These are phyloP conservation scores for Meyerozyma guilliermondii DNA, from an alignment of 1,139 yeast genomes.

Conservation along the genomic window DNA sequence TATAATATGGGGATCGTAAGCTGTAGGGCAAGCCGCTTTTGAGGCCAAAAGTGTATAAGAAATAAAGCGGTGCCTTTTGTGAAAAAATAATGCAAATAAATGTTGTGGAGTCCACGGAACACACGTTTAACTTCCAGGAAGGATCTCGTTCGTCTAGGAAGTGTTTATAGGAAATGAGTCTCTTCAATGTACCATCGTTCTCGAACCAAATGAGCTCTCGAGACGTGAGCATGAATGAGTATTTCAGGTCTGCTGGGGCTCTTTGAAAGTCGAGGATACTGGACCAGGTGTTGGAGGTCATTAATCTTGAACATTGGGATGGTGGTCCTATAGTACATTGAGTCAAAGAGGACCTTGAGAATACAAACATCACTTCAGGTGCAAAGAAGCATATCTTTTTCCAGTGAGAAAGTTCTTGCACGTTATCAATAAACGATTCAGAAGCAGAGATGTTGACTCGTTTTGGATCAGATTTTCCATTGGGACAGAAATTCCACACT, in stretches of 20 bases:
- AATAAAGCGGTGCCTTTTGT: constrained; percentile 32
- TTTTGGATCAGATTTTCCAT: constrained; percentile 11
- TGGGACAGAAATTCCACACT: constrained; percentile 25
- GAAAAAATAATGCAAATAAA: constrained; percentile 38
- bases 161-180: constrained; percentile 69
- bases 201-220: constrained; percentile 53
- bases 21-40: constrained; percentile 33
- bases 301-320: constrained; percentile 23
- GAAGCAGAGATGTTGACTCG: constrained; percentile 4
- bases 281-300: constrained; percentile 58
- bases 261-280: constrained; percentile 40
- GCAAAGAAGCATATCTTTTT: constrained; percentile 42
- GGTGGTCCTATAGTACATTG: constrained; percentile 19
- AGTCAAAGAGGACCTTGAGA: constrained; percentile 43
- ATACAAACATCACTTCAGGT: constrained; percentile 30
- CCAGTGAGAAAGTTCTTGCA: constrained; percentile 54
- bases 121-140: constrained; percentile 40
- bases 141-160: constrained; percentile 51
- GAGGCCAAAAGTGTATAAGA: constrained; percentile 41
- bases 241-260: constrained; percentile 13
- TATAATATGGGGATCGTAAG: constrained; percentile 33
- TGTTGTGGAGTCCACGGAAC: constrained; percentile 13
- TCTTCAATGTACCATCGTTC: constrained; percentile 19
- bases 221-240: constrained; percentile 50
- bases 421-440: constrained; percentile 28